Evolutionary conservation across 2,329 filamentous ascomycete species (phyloP).

Genomic region (Aspergillus fischeri): DNA sequence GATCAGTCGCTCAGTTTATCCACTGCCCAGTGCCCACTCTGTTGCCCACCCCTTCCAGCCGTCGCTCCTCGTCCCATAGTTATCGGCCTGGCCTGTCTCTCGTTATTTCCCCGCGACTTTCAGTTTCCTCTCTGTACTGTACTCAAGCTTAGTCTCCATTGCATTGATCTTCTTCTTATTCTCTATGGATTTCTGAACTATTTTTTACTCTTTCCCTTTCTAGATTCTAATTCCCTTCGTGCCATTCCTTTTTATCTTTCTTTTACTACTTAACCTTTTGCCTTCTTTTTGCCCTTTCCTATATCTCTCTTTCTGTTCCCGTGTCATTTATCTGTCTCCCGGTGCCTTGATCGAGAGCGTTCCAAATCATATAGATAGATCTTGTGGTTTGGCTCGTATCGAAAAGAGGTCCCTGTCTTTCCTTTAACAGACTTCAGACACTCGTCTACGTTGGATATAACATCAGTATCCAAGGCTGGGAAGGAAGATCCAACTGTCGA

Average conservation of each 20-base stretch:
- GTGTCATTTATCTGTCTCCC: conserved; percentile 10
- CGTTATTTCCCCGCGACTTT: conserved; percentile 27
- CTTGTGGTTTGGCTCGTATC: conserved; percentile 20
- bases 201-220: conserved; percentile 22
- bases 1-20: conserved; percentile 35
- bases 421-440: conserved; percentile 16
- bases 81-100: conserved; percentile 28
- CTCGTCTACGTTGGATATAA: background rate
- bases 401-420: conserved; percentile 34
- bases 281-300: conserved; percentile 10
- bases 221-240: conserved; percentile 13
- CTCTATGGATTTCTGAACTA: conserved; percentile 22
- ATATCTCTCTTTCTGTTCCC: conserved; percentile 1
- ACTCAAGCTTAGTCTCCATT: background rate
- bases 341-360: conserved; percentile 21
- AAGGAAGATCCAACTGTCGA: background rate
- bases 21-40: conserved; percentile 22
- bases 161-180: conserved; percentile 28
- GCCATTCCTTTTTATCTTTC: conserved; percentile 24
- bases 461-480: conserved; percentile 2
- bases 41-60: conserved; percentile 14
- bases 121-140: conserved; percentile 14
- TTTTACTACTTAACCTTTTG: conserved; percentile 13
- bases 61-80: conserved; percentile 17
- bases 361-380: conserved; percentile 8